Base-by-base conservation (phyloP, 2,329 filamentous ascomycete genomes). In the Emergomyces orientalis region DNA sequence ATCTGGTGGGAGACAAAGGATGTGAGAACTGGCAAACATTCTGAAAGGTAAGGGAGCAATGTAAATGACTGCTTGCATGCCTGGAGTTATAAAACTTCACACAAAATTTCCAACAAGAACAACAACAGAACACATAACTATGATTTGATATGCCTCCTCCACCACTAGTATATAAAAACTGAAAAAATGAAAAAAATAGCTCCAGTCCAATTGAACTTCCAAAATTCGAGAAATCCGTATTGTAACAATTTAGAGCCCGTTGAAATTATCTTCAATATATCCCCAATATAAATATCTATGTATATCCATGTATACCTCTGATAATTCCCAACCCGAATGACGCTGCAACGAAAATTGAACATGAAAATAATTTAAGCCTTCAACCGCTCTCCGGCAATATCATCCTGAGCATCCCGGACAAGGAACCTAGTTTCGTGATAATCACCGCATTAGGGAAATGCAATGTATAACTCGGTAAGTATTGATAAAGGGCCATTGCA, bases 361-460 rank as follows among this genome's bases (percentile, higher is more conserved):
- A 52, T n/a, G 14, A 25, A 32, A n/a, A 37, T 7, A 25, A 27
- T 30, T 76, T 72, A 88, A 68, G 86, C 85, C 76, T 96, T 96
- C 63, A 90, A 77, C 69, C 90, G 82, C 69, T 86, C 83, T 65
- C 83, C 83, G 51, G 88, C 84, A 69, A 96, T 82, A 69, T 96
- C 92, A 70, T 95, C 88, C 71, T 89, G 85, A 4, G 91, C 86
- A 74, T 97, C 92, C 75, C 86, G 92, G 65, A 96, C 79, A 65
- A 97, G 78, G 75, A 96, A 97, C 70, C 92, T 96, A 68, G 61
- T 69, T 63, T 66, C n/a, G 22, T 8, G 27, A 25, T 62, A 64
- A 4, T 61, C 27, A 43, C 32, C 27, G 34, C 51, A 68, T 77
- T 60, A 76, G 71, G 25, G 45, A 57, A 57, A 25, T 11, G 68